Conservation (phyloP, 345 rosid species). For the Eutrema japonicum region DNA sequence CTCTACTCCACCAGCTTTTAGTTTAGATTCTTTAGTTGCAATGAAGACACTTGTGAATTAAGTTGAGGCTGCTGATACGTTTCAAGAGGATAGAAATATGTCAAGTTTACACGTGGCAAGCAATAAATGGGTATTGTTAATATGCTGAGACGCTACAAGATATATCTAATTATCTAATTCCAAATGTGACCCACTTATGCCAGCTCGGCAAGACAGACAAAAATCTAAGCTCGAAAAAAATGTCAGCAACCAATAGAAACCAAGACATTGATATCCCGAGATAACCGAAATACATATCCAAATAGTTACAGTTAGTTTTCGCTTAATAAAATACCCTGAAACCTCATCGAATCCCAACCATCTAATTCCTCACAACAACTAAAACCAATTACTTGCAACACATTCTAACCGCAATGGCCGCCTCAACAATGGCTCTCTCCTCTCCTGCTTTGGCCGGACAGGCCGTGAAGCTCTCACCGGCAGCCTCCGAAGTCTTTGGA, state of each 20-base stretch:
- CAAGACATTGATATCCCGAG: not conserved
- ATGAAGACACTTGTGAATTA: constrained; percentile 14
- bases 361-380: constrained; percentile 18
- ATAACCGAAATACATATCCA: not conserved
- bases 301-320: not conserved
- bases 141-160: constrained; percentile 13
- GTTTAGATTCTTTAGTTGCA: not conserved
- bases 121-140: constrained; percentile 1
- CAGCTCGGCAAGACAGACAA: not conserved
- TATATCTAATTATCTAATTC: constrained; percentile 6
- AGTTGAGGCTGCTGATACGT: constrained; percentile 3
- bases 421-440: constrained; percentile 49
- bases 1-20: constrained; percentile 32
- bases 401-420: constrained; percentile 41
- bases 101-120: constrained; percentile 18
- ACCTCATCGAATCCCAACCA: constrained; percentile 14
- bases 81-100: constrained; percentile 24
- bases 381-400: constrained; percentile 17
- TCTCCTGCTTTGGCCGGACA: constrained; percentile 47
- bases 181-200: not conserved
- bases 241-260: constrained; percentile 32
- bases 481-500: constrained; percentile 36
- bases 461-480: constrained; percentile 40
- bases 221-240: not conserved
- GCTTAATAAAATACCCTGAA: constrained; percentile 13